A percentile compares a stretch with the other conserved stretches of the same genome.
phyloP scores from a whole-genome alignment of 768 basidiomycete genomes.

The Fistulinella prunicolor region DNA sequence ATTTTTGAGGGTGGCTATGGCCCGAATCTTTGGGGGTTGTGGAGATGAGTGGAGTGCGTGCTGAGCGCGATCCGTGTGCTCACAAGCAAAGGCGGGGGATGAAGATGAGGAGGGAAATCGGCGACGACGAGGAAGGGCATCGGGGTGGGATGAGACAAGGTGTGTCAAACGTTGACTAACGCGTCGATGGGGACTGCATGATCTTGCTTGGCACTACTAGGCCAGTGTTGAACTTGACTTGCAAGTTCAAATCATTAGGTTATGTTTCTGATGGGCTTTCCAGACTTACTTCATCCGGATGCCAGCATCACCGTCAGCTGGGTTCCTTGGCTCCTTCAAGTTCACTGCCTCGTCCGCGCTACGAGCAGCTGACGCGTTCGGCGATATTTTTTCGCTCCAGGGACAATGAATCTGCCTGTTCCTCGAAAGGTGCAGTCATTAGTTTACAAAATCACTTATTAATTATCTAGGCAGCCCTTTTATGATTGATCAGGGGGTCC shows the following conservation, averaged over 20 bases:
- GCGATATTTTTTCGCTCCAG: background rate
- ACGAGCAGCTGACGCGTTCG: conserved; percentile 1
- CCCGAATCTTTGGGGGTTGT: background rate
- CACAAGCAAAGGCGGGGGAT: no score
- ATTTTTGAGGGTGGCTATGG: background rate
- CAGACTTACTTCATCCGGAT: conserved; percentile 8
- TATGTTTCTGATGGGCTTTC: conserved; percentile 10
- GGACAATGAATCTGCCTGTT: background rate
- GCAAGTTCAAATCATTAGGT: background rate
- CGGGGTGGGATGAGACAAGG: background rate
- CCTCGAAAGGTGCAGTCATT: conserved; percentile 1
- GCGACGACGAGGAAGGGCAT: no score
- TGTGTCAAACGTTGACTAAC: background rate
- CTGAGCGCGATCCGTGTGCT: no score
- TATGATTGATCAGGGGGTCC: background rate
- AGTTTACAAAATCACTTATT: conserved; percentile 8
- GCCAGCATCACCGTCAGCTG: conserved; percentile 10
- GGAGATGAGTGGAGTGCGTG: background rate
- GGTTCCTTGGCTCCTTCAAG: no score
- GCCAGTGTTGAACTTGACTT: no score
- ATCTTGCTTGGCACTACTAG: no score
- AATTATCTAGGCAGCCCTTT: background rate
- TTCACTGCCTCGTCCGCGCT: conserved; percentile 17
- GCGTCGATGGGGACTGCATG: background rate
- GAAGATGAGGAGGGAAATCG: no score